Evolutionary conservation across 2,329 filamentous ascomycete genomes (phyloP).

Genomic region (Colletotrichum sp.): DNA sequence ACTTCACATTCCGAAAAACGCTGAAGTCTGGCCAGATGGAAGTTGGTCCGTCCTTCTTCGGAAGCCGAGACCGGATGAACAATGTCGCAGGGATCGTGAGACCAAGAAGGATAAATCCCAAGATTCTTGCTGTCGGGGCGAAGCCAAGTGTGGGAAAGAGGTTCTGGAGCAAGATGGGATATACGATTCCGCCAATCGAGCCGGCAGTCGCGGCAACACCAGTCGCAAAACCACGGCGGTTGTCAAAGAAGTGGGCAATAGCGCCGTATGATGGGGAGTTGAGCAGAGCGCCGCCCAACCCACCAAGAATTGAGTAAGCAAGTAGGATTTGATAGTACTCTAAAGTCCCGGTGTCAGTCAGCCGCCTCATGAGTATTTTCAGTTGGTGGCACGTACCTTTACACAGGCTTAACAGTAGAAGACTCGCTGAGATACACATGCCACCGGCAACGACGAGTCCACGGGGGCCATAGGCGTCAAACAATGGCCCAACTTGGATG

Average conservation of each 20-base stretch:
- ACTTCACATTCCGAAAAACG: conserved; percentile 65
- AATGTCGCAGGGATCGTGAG: conserved; percentile 52
- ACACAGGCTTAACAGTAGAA: conserved; percentile 73
- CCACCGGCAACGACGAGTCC: conserved; percentile 70
- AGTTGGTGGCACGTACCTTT: conserved; percentile 29
- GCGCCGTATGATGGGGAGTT: conserved; percentile 79
- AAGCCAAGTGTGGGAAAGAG: conserved; percentile 54
- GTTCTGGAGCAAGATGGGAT: conserved; percentile 53
- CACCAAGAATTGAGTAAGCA: conserved; percentile 75
- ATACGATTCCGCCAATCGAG: conserved; percentile 71
- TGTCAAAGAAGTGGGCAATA: conserved; percentile 80
- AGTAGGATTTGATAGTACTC: conserved; percentile 82
- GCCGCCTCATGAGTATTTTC: too few species aligned
- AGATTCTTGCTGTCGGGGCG: conserved; percentile 52
- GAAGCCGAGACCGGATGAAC: conserved; percentile 59
- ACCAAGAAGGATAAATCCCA: conserved; percentile 54
- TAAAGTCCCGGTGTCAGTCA: too few species aligned
- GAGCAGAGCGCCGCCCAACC: conserved; percentile 74
- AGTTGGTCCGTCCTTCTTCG: conserved; percentile 46
- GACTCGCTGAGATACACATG: conserved; percentile 62
- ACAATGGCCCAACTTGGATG: conserved; percentile 81
- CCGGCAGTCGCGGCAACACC: conserved; percentile 81
- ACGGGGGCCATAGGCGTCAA: conserved; percentile 76
- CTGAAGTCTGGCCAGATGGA: conserved; percentile 61
- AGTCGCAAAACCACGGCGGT: conserved; percentile 76